These are phyloP conservation scores for Nicotiana undulata DNA, from an alignment of 257 asterid genomes.

Conservation along the genomic window DNA sequence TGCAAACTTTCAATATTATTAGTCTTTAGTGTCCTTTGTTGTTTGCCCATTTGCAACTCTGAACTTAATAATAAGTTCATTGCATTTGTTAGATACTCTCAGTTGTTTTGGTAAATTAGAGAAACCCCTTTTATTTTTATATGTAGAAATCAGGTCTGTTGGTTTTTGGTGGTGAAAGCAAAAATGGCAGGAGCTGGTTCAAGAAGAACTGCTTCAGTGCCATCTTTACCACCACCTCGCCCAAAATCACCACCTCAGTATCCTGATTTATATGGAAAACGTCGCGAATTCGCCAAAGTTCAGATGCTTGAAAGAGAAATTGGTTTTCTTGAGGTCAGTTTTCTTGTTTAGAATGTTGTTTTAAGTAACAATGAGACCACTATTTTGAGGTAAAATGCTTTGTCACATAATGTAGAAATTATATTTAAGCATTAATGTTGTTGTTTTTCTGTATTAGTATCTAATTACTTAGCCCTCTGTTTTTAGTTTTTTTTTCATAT, in stretches of 20 bases:
- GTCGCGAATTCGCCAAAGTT: slow-evolving; percentile 60
- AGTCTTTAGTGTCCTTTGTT: slow-evolving; percentile 1
- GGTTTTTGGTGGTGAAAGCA: not conserved
- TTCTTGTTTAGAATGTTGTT: not conserved
- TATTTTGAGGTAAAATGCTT: not conserved
- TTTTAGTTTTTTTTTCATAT: not conserved
- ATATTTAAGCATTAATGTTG: not conserved
- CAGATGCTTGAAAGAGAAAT: slow-evolving; percentile 90
- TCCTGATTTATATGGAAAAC: slow-evolving; percentile 89
- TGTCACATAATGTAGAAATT: not conserved
- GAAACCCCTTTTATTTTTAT: not conserved
- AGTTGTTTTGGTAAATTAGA: slow-evolving; percentile 1
- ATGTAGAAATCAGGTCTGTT: not conserved
- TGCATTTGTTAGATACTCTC: not conserved
- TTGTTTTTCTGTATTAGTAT: not conserved
- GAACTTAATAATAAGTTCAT: not conserved
- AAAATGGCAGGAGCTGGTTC: slow-evolving; percentile 33
- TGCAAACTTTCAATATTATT: not conserved
- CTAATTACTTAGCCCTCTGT: not conserved
- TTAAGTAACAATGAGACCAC: not conserved
- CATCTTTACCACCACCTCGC: slow-evolving; percentile 77
- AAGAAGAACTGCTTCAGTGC: slow-evolving; percentile 22
- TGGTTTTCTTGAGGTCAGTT: slow-evolving; percentile 63
- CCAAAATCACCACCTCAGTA: slow-evolving; percentile 86
- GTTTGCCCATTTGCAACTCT: slow-evolving; percentile 9